Evolutionary conservation across 2,329 filamentous ascomycete genomes (phyloP).

Genomic region (Fulvia fulva): DNA sequence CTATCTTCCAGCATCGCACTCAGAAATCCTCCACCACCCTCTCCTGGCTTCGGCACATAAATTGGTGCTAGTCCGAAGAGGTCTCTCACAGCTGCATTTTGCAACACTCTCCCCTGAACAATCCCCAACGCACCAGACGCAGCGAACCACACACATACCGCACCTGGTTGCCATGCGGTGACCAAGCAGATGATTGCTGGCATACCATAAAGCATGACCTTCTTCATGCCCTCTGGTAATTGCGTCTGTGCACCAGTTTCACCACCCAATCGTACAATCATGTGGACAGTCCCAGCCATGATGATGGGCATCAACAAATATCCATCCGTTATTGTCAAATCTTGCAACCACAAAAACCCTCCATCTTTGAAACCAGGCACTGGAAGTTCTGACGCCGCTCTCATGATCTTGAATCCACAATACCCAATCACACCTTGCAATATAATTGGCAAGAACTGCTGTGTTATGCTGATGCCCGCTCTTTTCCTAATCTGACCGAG

Average conservation of each 20-base stretch:
- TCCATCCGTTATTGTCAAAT: conserved; percentile 74
- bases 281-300: conserved; percentile 33
- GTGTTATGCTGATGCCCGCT: conserved; percentile 52
- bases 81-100: conserved; percentile 35
- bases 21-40: conserved; percentile 4
- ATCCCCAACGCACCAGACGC: conserved; percentile 40
- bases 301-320: conserved; percentile 65
- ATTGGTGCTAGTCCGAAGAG: conserved; percentile 39
- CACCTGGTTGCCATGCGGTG: conserved; percentile 53
- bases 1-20: conserved; percentile 6
- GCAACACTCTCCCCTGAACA: conserved; percentile 38
- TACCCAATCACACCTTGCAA: conserved; percentile 67
- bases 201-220: conserved; percentile 45
- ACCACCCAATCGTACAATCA: conserved; percentile 43
- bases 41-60: conserved; percentile 21
- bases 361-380: conserved; percentile 73
- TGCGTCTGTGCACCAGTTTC: conserved; percentile 41
- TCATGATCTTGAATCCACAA: conserved; percentile 74
- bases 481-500: conserved; percentile 50
- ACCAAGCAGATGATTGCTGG: conserved; percentile 53
- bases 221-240: conserved; percentile 35
- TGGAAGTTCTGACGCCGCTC: conserved; percentile 70
- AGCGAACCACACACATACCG: conserved; percentile 62
- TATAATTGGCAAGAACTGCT: conserved; percentile 54
- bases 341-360: conserved; percentile 71